Evolutionary conservation across 306 rosid species (phyloP).

Genomic region (Begonia masoniana): DNA sequence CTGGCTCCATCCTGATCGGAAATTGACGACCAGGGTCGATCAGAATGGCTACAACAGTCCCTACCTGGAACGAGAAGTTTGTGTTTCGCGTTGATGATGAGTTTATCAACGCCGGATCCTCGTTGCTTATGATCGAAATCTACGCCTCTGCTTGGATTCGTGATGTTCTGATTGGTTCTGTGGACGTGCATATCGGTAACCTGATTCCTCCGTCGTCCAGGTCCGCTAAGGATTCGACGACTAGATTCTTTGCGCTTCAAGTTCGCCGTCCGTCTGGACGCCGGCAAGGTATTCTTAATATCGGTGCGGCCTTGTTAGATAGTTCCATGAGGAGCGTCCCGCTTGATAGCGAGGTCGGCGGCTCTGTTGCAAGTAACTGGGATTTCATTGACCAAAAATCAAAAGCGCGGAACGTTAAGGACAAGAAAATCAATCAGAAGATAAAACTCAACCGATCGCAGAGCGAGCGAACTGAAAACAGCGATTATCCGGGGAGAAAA

Average conservation of each 20-base stretch:
- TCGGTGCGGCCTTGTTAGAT: conserved; percentile 39
- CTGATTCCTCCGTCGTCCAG: conserved; percentile 22
- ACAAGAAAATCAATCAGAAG: conserved; percentile 3
- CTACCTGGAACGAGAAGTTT: conserved; percentile 76
- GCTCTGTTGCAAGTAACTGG: conserved; percentile 30
- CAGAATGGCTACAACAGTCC: conserved; percentile 41
- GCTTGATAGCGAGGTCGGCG: conserved; percentile 41
- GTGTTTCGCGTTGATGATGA: conserved; percentile 47
- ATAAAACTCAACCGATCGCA: conserved; percentile 12
- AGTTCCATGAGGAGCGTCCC: conserved; percentile 60
- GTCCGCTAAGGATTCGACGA: conserved; percentile 23
- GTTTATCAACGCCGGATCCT: conserved; percentile 21
- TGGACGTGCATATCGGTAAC: conserved; percentile 23
- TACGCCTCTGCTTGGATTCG: conserved; percentile 36
- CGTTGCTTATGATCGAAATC: conserved; percentile 46
- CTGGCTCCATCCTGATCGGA: conserved; percentile 53
- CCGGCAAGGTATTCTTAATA: conserved; percentile 52
- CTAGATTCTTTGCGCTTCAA: conserved; percentile 42
- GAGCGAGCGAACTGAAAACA: conserved; percentile 15
- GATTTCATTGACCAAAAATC: conserved; percentile 11
- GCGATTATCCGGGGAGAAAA: conserved; percentile 1
- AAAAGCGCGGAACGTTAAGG: conserved; percentile 1
- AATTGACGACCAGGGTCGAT: conserved; percentile 37
- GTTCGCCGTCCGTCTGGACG: conserved; percentile 71
- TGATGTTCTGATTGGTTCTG: conserved; percentile 44